Conservation (phyloP, 2,329 filamentous ascomycete genomes). For the Claviceps sp. region DNA sequence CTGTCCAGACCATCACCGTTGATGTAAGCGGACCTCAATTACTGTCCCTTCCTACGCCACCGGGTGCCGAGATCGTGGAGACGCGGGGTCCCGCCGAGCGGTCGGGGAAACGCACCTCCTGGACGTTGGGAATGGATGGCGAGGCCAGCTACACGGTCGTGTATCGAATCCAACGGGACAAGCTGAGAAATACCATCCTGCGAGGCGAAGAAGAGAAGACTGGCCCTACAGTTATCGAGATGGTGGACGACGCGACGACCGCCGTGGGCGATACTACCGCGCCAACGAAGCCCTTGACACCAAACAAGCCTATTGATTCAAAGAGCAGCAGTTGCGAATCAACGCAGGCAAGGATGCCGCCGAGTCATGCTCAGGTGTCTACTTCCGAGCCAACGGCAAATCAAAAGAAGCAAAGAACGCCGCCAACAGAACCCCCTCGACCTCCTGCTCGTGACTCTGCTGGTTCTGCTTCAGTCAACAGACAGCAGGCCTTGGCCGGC, state of each 20-base stretch:
- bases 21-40: slow-evolving; percentile 42
- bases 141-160: slow-evolving; percentile 39
- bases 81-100: slow-evolving; percentile 18
- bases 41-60: slow-evolving; percentile 38
- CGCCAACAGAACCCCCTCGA: slow-evolving; percentile 12
- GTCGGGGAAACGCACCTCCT: slow-evolving; percentile 4
- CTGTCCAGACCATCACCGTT: slow-evolving; percentile 50
- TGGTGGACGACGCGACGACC: slow-evolving; percentile 12
- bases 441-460: slow-evolving; percentile 9
- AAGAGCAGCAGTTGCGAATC: background rate
- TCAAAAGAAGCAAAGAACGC: slow-evolving; percentile 31
- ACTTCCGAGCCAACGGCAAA: slow-evolving; percentile 20
- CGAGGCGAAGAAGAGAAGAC: slow-evolving; percentile 19
- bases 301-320: background rate
- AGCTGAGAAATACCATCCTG: slow-evolving; percentile 28
- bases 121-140: slow-evolving; percentile 11
- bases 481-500: background rate
- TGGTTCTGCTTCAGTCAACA: slow-evolving; percentile 6
- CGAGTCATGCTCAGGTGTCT: background rate
- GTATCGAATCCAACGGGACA: slow-evolving; percentile 44
- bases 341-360: background rate
- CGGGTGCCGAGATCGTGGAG: slow-evolving; percentile 46
- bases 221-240: slow-evolving; percentile 15
- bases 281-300: background rate
- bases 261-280: background rate